Evolutionary conservation across 768 basidiomycete species (phyloP).

Genomic region (Kwoniella dejecticola): DNA sequence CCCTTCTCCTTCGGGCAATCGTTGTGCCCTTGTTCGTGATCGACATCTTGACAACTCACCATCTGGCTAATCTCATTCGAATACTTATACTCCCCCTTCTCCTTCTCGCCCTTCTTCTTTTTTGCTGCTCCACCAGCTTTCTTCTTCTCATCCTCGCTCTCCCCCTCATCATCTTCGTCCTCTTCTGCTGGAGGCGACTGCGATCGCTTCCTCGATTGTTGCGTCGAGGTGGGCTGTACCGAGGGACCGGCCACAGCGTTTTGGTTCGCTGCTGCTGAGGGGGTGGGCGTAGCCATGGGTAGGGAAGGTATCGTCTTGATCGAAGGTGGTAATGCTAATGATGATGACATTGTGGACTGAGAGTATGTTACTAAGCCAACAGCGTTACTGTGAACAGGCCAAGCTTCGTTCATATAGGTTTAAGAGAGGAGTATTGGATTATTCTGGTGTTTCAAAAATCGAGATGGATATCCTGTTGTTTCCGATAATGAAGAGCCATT

Average conservation of each 20-base stretch:
- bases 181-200: slow-evolving; percentile 24
- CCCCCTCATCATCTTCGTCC: slow-evolving; percentile 40
- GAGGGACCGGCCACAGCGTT: slow-evolving; percentile 13
- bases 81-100: slow-evolving; percentile 68
- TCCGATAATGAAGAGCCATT: too few relatives aligned
- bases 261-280: background rate
- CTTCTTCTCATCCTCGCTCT: slow-evolving; percentile 25
- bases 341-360: slow-evolving; percentile 13
- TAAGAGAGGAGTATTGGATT: too few relatives aligned
- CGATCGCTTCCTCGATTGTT: slow-evolving; percentile 3
- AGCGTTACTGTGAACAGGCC: too few relatives aligned
- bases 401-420: too few relatives aligned
- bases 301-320: slow-evolving; percentile 1
- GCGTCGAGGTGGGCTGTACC: background rate
- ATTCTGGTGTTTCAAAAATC: too few relatives aligned
- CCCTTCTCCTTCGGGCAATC: too few relatives aligned
- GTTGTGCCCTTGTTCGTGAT: too few relatives aligned
- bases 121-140: slow-evolving; percentile 25
- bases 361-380: too few relatives aligned
- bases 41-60: too few relatives aligned
- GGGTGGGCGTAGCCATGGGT: slow-evolving; percentile 9
- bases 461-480: too few relatives aligned
- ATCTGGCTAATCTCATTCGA: slow-evolving; percentile 91
- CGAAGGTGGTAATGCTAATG: slow-evolving; percentile 21
- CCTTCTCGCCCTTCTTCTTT: slow-evolving; percentile 31